Percentiles rank a stretch among this genome's conserved stretches.
These are phyloP conservation scores for Heritiera fomes DNA, from an alignment of 345 rosid genomes.

Conservation along the genomic window DNA sequence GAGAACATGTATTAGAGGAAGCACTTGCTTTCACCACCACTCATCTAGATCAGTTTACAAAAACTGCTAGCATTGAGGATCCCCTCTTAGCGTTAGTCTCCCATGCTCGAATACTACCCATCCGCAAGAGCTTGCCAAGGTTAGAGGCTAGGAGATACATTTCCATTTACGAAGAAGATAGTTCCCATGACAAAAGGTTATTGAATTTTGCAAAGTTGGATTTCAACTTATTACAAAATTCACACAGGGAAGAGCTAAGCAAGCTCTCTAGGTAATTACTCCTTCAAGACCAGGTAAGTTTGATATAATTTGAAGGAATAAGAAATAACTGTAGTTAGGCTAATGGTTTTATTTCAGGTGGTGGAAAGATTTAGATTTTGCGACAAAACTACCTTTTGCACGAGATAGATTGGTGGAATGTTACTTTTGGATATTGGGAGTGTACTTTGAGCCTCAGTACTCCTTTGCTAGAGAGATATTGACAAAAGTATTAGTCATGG, in stretches of 20 bases:
- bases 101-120: background rate
- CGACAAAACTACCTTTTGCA: too few relatives aligned
- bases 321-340: too few relatives aligned
- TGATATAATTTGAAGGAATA: too few relatives aligned
- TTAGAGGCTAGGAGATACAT: slow-evolving; percentile 23
- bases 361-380: too few relatives aligned
- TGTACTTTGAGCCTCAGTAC: slow-evolving; percentile 25
- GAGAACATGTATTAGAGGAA: background rate
- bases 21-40: background rate
- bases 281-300: background rate
- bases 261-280: slow-evolving; percentile 22
- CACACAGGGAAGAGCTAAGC: slow-evolving; percentile 26
- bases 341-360: too few relatives aligned
- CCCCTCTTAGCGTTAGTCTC: background rate
- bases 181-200: slow-evolving; percentile 3
- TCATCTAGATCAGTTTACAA: background rate
- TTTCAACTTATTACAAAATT: slow-evolving; percentile 29
- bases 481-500: slow-evolving; percentile 22
- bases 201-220: slow-evolving; percentile 35
- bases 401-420: background rate
- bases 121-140: slow-evolving; percentile 20
- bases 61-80: background rate
- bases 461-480: slow-evolving; percentile 17
- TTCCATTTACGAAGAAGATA: background rate
- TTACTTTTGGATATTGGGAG: slow-evolving; percentile 26